phyloP scores from a whole-genome alignment of 2,329 filamentous ascomycete species.

The Penicillium hordei region DNA sequence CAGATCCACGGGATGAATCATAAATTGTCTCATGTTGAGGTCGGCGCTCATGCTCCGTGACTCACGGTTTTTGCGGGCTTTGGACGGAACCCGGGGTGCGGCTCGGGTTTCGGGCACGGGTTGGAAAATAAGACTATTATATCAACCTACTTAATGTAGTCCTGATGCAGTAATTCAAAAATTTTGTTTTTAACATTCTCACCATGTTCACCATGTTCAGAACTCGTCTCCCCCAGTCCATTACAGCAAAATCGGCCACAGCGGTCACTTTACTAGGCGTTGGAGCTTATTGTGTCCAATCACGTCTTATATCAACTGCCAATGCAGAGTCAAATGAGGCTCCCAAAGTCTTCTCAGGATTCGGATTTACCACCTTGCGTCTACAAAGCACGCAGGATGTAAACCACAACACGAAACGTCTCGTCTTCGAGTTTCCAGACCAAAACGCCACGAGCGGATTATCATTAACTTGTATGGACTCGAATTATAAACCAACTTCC shows the following conservation, averaged over 20 bases:
- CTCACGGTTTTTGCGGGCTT: not conserved
- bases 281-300: conserved; percentile 4
- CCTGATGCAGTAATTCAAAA: not conserved
- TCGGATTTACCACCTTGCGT: conserved; percentile 48
- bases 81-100: not conserved
- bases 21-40: not conserved
- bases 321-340: conserved; percentile 12
- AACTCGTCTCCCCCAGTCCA: not conserved
- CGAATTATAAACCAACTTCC: not conserved
- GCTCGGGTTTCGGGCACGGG: not conserved
- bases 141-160: not conserved
- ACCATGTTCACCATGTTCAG: conserved; percentile 4
- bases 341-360: conserved; percentile 7
- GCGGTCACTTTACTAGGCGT: conserved; percentile 1
- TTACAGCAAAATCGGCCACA: not conserved
- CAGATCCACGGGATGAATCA: not conserved
- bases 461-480: conserved; percentile 46
- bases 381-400: conserved; percentile 55
- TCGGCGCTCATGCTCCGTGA: not conserved
- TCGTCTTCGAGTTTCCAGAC: conserved; percentile 58
- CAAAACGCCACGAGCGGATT: conserved; percentile 52
- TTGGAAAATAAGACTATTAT: not conserved
- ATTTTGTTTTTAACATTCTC: not conserved
- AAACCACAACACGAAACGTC: conserved; percentile 59
- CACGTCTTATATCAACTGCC: conserved; percentile 1